A percentile compares a stretch with the other conserved stretches of the same genome.
Evolutionary conservation across 139 green algal species (phyloP).

Genomic region (Chlorella vulgaris): DNA sequence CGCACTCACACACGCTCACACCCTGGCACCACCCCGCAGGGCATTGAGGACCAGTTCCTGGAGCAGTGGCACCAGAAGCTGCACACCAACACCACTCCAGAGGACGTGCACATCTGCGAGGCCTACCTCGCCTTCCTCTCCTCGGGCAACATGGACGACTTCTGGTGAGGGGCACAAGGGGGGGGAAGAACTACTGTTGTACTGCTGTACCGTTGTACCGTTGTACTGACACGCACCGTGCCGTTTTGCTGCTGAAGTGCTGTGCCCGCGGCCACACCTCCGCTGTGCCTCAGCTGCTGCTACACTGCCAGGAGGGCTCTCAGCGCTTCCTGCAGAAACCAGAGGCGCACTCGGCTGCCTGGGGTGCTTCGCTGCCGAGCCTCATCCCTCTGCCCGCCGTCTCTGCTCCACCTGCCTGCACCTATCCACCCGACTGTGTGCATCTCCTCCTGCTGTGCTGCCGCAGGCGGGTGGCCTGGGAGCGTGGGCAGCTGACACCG

Average conservation of each 20-base stretch:
- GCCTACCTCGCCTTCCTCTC: slow-evolving; percentile 93
- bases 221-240: no score
- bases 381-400: no score
- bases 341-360: no score
- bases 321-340: no score
- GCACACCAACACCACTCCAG: slow-evolving; percentile 99
- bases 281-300: no score
- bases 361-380: no score
- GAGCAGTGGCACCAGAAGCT: slow-evolving; percentile 98
- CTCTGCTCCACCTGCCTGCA: no score
- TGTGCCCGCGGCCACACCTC: no score
- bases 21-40: slow-evolving; percentile 44
- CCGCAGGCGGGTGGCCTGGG: slow-evolving; percentile 70
- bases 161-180: slow-evolving; percentile 39
- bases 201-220: background rate
- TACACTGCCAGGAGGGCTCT: no score
- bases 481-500: slow-evolving; percentile 72
- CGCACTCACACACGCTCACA: no score
- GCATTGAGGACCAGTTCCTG: slow-evolving; percentile 88
- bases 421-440: no score
- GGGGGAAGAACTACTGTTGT: background rate
- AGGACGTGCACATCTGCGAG: slow-evolving; percentile 98
- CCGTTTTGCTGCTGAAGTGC: no score
- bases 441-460: background rate
- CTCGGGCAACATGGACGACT: slow-evolving; percentile 55